Base-by-base conservation (phyloP, 2,329 filamentous ascomycete species). In the Arthrobotrys musiformis region DNA sequence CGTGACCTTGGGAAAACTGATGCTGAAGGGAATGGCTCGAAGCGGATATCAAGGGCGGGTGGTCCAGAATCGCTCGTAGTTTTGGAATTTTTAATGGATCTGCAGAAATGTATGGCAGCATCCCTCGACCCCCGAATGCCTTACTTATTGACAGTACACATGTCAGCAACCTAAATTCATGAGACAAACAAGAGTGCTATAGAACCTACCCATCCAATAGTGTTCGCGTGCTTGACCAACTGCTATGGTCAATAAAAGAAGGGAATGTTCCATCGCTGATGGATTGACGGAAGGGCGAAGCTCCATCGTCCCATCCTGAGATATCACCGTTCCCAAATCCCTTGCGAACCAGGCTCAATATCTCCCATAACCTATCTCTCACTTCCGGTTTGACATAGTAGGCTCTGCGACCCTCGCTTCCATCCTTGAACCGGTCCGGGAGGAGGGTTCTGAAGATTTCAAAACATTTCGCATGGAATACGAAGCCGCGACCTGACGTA, bases 401-500 rank as follows among this genome's bases (percentile, higher is more conserved):
- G 28, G 73, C 73, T 26, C 73, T 50, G 15, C 73, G 58, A 5
- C 73, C 73, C 7, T 62, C 61, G 35, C 28, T 67, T 11, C n/a
- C 2, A 42, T 77, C 73, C 33, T 77, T 77, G 42, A 77, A 70
- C 8, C 73, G 60, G 19, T 70, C 73, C 26, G 73, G 73, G 11
- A 77, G 44, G 26, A 77, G 58, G 3, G 60, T 77, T 22, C 73
- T 66, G 19, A 77, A 77, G 42, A 77, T 77, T 22, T 77, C 73
- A 22, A 77, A 77, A 19, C 73, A 77, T 40, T 77, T 77, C 7
- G 73, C 73, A 17, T 77, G 73, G n/a, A 77, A 77, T 8, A 77
- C 66, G 17, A 77, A 77, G 17, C 73, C 73, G 24, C 73, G 66
- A 15, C 66, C 73, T 19, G 66, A 70, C 8, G 66, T 77, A 48